Conservation (phyloP, 441 rosid species). For the Gossypium gossypioides region DNA sequence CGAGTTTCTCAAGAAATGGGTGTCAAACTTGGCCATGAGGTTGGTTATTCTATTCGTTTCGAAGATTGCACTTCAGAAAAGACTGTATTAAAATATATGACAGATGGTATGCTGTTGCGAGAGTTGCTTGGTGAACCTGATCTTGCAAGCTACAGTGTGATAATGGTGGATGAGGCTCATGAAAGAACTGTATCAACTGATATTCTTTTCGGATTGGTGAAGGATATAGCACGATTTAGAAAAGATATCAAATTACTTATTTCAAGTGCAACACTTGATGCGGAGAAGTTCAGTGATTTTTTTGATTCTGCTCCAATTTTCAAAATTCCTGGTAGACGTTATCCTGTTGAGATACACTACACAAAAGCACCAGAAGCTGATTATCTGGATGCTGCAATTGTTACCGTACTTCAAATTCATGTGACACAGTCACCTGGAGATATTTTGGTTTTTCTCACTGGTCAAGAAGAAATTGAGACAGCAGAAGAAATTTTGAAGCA, state of each 20-base stretch:
- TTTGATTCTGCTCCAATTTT: conserved; percentile 92
- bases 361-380: conserved; percentile 95
- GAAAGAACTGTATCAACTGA: conserved; percentile 96
- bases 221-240: conserved; percentile 83
- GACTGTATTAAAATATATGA: conserved; percentile 89
- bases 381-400: conserved; percentile 88
- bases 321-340: conserved; percentile 90
- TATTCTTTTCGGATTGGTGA: conserved; percentile 82
- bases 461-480: conserved; percentile 98
- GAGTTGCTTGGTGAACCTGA: conserved; percentile 97
- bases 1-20: conserved; percentile 99
- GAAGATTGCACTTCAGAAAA: conserved; percentile 98
- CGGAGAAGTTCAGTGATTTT: conserved; percentile 90
- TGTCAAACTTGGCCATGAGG: conserved; percentile 95
- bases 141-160: conserved; percentile 79
- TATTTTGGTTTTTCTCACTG: conserved; percentile 80
- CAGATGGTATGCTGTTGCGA: conserved; percentile 92
- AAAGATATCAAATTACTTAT: conserved; percentile 87
- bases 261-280: conserved; percentile 98
- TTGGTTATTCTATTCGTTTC: conserved; percentile 92
- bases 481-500: conserved; percentile 89
- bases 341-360: conserved; percentile 87
- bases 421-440: conserved; percentile 78
- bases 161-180: conserved; percentile 98
- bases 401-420: conserved; percentile 79